These are phyloP conservation scores for Entomortierella beljakovae DNA, from an alignment of 192 early-diverging fungal species.

Conservation along the genomic window DNA sequence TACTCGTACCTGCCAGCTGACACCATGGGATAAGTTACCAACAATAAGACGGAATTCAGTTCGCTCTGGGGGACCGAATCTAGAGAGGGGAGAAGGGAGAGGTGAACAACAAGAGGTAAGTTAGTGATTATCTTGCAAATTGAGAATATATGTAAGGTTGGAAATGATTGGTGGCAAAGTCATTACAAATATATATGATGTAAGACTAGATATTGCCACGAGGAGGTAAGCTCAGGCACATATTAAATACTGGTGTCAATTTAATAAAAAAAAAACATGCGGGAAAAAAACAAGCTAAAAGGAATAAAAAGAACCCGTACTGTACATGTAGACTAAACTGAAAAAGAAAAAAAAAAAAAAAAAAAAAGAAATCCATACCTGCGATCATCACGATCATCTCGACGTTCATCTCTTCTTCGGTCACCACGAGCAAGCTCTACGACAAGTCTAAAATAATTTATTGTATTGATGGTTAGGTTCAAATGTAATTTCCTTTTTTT, in stretches of 20 bases:
- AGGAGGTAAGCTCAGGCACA: neutral
- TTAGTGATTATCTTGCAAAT: neutral
- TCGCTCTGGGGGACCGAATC: slow-evolving; percentile 57
- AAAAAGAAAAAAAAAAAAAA: neutral
- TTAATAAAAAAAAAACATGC: neutral
- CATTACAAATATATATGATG: neutral
- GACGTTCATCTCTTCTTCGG: slow-evolving; percentile 63
- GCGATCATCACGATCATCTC: slow-evolving; percentile 46
- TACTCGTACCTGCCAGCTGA: slow-evolving; percentile 82
- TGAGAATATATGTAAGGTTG: too few species aligned
- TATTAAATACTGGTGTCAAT: neutral
- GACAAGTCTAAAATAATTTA: slow-evolving; percentile 64
- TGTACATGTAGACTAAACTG: neutral
- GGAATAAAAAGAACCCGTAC: neutral
- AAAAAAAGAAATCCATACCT: neutral
- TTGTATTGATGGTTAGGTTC: neutral
- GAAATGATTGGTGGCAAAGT: neutral
- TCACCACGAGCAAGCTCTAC: slow-evolving; percentile 84
- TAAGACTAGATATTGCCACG: too few species aligned
- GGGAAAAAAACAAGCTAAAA: neutral
- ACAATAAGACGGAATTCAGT: slow-evolving; percentile 80
- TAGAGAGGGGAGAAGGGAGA: neutral
- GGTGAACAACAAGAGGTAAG: neutral
- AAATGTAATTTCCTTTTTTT: neutral
- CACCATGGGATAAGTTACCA: slow-evolving; percentile 81